phyloP scores from a whole-genome alignment of 2,329 filamentous ascomycete genomes.

The Pseudocercospora ulei region DNA sequence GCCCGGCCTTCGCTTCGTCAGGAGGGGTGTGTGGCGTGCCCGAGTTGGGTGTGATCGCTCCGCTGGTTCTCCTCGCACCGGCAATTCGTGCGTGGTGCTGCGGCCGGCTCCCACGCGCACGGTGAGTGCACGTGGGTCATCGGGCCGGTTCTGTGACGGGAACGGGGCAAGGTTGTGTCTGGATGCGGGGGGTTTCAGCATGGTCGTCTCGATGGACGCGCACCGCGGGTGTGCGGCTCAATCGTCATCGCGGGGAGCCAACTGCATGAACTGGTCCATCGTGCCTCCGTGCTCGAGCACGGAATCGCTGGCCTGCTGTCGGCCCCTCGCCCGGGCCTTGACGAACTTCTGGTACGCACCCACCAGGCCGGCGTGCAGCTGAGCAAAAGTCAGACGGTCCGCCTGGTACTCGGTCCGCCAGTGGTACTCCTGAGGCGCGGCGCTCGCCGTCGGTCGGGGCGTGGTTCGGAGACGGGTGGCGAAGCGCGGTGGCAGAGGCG shows the following conservation, averaged over 20 bases:
- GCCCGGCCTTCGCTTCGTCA: too few species aligned
- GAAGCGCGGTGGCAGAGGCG: background rate
- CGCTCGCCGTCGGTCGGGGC: background rate
- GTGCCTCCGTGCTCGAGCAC: slow-evolving; percentile 2
- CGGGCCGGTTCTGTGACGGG: too few species aligned
- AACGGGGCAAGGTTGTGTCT: too few species aligned
- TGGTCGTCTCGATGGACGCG: too few species aligned
- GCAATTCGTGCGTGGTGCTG: too few species aligned
- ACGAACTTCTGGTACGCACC: background rate
- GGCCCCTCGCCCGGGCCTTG: background rate
- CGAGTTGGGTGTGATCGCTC: too few species aligned
- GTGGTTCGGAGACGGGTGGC: background rate
- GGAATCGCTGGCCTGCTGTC: background rate
- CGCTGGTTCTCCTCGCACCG: too few species aligned
- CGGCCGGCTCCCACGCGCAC: too few species aligned
- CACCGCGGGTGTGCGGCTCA: background rate
- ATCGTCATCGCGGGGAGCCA: slow-evolving; percentile 1
- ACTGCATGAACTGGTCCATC: slow-evolving; percentile 5
- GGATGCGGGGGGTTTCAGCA: too few species aligned
- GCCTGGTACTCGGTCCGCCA: background rate
- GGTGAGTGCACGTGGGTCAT: too few species aligned
- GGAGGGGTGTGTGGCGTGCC: too few species aligned
- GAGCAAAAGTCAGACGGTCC: background rate
- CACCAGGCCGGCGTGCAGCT: background rate
- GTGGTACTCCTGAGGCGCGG: background rate